These are phyloP conservation scores for Monosporascus ibericus DNA, from an alignment of 2,329 filamentous ascomycete species.

Conservation along the genomic window DNA sequence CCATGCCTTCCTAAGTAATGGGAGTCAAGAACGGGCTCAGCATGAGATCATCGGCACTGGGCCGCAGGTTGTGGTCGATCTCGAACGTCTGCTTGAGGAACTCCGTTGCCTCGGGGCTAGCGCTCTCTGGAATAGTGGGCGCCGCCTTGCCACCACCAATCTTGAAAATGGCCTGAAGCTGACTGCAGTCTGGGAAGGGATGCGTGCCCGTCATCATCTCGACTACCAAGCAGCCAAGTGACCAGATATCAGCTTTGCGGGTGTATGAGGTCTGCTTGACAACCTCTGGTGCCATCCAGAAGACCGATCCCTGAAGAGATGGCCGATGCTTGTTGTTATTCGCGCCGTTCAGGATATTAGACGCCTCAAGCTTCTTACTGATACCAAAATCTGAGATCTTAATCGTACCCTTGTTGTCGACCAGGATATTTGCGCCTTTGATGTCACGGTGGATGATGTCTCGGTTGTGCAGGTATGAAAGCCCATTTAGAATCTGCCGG, in stretches of 20 bases:
- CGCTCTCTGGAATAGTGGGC: constrained; percentile 81
- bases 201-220: constrained; percentile 99
- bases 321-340: constrained; percentile 63
- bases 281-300: constrained; percentile 99
- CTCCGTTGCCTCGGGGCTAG: constrained; percentile 73
- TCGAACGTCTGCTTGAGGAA: constrained; percentile 92
- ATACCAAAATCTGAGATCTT: constrained; percentile 99
- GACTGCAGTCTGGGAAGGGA: constrained; percentile 94
- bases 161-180: constrained; percentile 97
- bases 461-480: constrained; percentile 86
- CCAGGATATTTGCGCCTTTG: constrained; percentile 97
- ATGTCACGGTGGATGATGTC: constrained; percentile 99
- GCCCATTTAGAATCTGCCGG: constrained; percentile 84
- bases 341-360: constrained; percentile 69
- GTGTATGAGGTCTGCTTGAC: constrained; percentile 97
- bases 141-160: constrained; percentile 84
- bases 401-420: constrained; percentile 97
- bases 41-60: constrained; percentile 86
- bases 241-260: constrained; percentile 98
- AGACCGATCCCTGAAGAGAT: constrained; percentile 93
- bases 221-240: constrained; percentile 88
- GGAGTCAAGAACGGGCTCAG: constrained; percentile 75
- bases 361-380: constrained; percentile 92
- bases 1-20: constrained; percentile 44
- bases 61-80: constrained; percentile 86